phyloP scores from a whole-genome alignment of 306 rosid genomes.

The Canavalia gladiata region DNA sequence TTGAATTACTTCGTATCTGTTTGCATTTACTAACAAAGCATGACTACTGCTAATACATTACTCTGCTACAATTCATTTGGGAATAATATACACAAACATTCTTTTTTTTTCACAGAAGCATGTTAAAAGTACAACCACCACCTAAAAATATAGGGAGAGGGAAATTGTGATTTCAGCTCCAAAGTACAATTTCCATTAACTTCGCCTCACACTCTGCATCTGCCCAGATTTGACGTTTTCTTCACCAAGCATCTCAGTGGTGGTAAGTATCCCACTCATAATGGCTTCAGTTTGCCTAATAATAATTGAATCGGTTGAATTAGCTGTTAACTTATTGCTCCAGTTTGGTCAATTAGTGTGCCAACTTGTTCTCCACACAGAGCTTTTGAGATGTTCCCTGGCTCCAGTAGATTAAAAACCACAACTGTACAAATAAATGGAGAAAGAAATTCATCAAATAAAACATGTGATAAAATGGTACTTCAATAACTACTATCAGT shows the following conservation, averaged over 20 bases:
- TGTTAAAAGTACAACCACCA: constrained; percentile 43
- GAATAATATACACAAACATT: constrained; percentile 47
- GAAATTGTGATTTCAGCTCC: constrained; percentile 44
- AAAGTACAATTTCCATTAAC: constrained; percentile 38
- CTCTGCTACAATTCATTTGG: constrained; percentile 45
- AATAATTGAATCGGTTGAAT: constrained; percentile 46
- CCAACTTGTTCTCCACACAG: constrained; percentile 79
- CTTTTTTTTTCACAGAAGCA: constrained; percentile 35
- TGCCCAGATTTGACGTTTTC: constrained; percentile 34
- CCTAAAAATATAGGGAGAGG: constrained; percentile 20
- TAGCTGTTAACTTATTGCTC: constrained; percentile 61
- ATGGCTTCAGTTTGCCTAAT: constrained; percentile 34
- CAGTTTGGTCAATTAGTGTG: constrained; percentile 70
- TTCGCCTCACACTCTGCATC: constrained; percentile 16
- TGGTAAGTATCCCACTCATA: constrained; percentile 22
- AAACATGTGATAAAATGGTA: constrained; percentile 18
- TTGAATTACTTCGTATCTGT: constrained; percentile 34
- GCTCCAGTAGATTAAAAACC: constrained; percentile 70
- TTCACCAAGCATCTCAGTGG: constrained; percentile 41
- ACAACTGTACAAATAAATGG: constrained; percentile 59
- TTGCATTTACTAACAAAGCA: constrained; percentile 41
- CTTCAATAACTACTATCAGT: constrained; percentile 29
- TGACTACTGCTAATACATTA: constrained; percentile 42
- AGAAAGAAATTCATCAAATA: constrained; percentile 14
- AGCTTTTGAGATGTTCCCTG: constrained; percentile 79